Evolutionary conservation across 2,329 filamentous ascomycete species (phyloP).

Genomic region (Paracoccidioides brasiliensis): DNA sequence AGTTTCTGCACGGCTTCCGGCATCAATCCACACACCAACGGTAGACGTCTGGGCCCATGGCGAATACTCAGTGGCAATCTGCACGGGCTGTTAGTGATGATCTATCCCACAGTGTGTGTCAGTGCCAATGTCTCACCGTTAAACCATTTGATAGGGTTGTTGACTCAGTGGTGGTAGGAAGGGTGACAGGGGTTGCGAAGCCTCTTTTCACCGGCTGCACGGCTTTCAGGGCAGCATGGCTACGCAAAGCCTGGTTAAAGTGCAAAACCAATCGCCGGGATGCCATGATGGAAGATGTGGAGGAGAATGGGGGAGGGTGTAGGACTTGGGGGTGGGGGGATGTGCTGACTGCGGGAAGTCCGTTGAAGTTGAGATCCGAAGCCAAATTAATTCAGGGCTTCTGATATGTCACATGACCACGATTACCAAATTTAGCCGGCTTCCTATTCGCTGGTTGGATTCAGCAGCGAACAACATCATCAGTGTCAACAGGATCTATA

Average conservation of each 20-base stretch:
- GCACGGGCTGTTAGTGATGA: slow-evolving; percentile 20
- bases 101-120: slow-evolving; percentile 14
- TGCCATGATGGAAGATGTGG: slow-evolving; percentile 54
- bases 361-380: slow-evolving; percentile 31
- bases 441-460: slow-evolving; percentile 13
- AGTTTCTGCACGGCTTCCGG: slow-evolving; percentile 94
- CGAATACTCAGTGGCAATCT: slow-evolving; percentile 97
- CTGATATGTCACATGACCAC: slow-evolving; percentile 33
- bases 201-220: slow-evolving; percentile 67
- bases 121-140: slow-evolving; percentile 48
- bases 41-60: slow-evolving; percentile 97
- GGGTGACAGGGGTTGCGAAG: slow-evolving; percentile 69
- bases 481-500: not conserved
- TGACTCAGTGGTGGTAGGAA: slow-evolving; percentile 74
- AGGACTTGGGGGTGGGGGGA: slow-evolving; percentile 30
- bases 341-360: slow-evolving; percentile 20
- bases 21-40: slow-evolving; percentile 98
- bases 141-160: slow-evolving; percentile 96
- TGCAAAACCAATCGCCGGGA: slow-evolving; percentile 94
- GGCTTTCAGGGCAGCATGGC: slow-evolving; percentile 68
- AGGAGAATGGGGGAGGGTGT: slow-evolving; percentile 34
- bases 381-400: slow-evolving; percentile 34
- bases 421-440: slow-evolving; percentile 25
- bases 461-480: not conserved
- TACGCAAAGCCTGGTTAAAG: slow-evolving; percentile 80